Evolutionary conservation across 352 stramenopile species (phyloP), one percentile per base, ranked within the genome.

Genomic region (Globisporangium camurandrum): DNA sequence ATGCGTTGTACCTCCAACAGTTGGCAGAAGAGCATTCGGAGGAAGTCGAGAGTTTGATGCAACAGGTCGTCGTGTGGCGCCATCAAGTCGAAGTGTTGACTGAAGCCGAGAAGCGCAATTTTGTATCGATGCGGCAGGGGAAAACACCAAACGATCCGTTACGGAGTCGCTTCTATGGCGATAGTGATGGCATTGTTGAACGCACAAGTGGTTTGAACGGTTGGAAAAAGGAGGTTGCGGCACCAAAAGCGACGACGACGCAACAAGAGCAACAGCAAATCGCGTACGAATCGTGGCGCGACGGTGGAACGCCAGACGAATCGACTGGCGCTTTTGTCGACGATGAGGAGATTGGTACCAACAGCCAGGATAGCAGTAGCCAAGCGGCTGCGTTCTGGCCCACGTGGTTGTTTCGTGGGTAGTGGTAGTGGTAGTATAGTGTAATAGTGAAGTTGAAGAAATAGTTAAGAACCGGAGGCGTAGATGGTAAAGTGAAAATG

Each of bases 81-180:
- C 81, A 92, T 44, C 81, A 92, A 49, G 81, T 92, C 10, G 81
- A 92, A 57, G 81, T 92, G 34, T 50, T 92, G 3, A 92, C 81
- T 2, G 81, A 92, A 38, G 75, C 79, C 1, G 81, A 92, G 56
- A 84, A 83, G 60, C 77, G 81, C 24, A 88, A 86, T 49, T 88
- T 88, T 19, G 69, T 69, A 24, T 64, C 75, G 28, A 66, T 85
- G 71, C 26, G 75, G 75, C 16, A n/a, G n/a, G 66, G 73, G 45
- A 71, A 81, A 39, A 65, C 75, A 41, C 84, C 84, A 47, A 56
- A 73, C 34, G 70, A 83, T 27, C 69, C 63, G 19, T 68, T 80
- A 26, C 70, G 75, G 6, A 78, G 61, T 27, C 72, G 75, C 5
- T 85, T 80, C n/a, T n/a, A n/a, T 31, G 70, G 68, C 17, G 50